Percentiles rank a stretch among this genome's conserved stretches.
phyloP scores from a whole-genome alignment of 331 rosid genomes.

The Stylosanthes scabra region DNA sequence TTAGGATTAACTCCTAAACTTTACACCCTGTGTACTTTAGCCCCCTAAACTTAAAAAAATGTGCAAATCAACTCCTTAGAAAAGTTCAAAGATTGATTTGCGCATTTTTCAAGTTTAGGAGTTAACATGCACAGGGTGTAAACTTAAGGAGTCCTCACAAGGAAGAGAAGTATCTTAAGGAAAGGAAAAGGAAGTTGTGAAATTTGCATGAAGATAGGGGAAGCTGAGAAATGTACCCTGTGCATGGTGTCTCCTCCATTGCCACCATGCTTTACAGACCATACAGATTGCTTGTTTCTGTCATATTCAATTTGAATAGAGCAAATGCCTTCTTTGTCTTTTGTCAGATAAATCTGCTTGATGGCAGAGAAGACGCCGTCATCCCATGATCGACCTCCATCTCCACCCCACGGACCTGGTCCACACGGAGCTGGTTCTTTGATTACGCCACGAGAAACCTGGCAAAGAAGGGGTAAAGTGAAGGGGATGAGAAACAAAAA shows the following conservation, averaged over 20 bases:
- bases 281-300: slow-evolving; percentile 73
- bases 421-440: slow-evolving; percentile 85
- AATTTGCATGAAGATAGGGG: slow-evolving; percentile 25
- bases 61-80: too few relatives aligned
- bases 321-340: slow-evolving; percentile 66
- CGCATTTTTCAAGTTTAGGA: too few relatives aligned
- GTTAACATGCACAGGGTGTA: too few relatives aligned
- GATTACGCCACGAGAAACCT: slow-evolving; percentile 63
- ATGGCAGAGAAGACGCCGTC: slow-evolving; percentile 85
- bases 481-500: neutral
- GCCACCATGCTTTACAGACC: slow-evolving; percentile 87
- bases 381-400: slow-evolving; percentile 85
- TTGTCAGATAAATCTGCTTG: slow-evolving; percentile 76
- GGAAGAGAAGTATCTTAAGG: slow-evolving; percentile 8
- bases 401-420: slow-evolving; percentile 98
- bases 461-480: slow-evolving; percentile 10
- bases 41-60: too few relatives aligned
- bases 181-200: neutral
- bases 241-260: slow-evolving; percentile 67
- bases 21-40: too few relatives aligned
- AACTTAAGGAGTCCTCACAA: too few relatives aligned
- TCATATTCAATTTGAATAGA: slow-evolving; percentile 85
- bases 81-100: too few relatives aligned
- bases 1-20: too few relatives aligned
- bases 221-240: slow-evolving; percentile 40